These are phyloP conservation scores for Alternaria gansuensis DNA, from an alignment of 2,329 filamentous ascomycete genomes.

Conservation along the genomic window DNA sequence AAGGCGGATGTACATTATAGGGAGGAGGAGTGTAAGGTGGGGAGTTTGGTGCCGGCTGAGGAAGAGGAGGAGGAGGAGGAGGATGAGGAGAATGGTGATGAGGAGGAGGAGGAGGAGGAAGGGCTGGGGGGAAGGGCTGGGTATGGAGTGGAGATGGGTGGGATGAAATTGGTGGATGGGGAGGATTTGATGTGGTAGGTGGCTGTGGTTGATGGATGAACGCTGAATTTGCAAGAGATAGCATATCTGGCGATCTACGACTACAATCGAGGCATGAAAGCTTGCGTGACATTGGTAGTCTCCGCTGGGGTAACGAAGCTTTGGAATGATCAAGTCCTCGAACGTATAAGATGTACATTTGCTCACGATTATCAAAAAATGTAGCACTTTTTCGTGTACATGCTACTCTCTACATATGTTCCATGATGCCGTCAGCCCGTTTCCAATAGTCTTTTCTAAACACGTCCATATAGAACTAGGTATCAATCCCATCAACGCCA, in stretches of 20 bases:
- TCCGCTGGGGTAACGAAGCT: too few relatives aligned
- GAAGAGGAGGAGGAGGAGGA: background rate
- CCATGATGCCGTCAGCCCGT: background rate
- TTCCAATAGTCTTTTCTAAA: background rate
- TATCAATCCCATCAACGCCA: background rate
- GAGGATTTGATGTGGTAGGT: constrained; percentile 8
- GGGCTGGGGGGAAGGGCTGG: background rate
- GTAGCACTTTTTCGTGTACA: background rate
- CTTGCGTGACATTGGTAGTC: too few relatives aligned
- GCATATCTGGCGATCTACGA: background rate
- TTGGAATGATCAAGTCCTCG: too few relatives aligned
- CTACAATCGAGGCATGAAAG: background rate
- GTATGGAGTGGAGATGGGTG: background rate
- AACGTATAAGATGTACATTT: background rate
- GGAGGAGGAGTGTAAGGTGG: constrained; percentile 29
- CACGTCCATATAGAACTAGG: background rate
- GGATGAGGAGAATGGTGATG: background rate
- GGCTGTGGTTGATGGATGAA: background rate
- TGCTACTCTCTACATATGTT: background rate
- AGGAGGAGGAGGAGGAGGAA: constrained; percentile 3
- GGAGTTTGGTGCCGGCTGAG: constrained; percentile 33
- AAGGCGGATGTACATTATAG: constrained; percentile 36
- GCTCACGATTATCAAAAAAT: background rate
- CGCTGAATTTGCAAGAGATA: background rate
- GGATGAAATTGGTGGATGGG: background rate